phyloP scores from a whole-genome alignment of 441 rosid genomes.

The Oxalis stricta region DNA sequence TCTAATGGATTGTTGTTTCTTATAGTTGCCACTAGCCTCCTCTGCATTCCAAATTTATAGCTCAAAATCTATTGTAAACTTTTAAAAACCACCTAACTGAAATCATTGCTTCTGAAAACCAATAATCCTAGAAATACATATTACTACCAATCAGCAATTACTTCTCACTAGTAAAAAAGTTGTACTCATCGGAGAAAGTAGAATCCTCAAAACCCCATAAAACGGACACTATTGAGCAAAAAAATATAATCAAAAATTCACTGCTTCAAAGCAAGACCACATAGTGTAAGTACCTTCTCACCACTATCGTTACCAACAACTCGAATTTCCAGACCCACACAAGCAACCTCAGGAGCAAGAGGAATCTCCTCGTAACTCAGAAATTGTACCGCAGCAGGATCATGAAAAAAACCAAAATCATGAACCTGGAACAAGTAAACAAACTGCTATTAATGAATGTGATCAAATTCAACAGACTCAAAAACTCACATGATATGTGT shows the following conservation, averaged over 20 bases:
- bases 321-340: conserved; percentile 95
- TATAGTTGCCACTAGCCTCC: no score
- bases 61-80: no score
- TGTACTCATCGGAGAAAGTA: no score
- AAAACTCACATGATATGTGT: not conserved
- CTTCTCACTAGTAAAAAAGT: no score
- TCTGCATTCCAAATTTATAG: no score
- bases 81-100: no score
- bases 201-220: no score
- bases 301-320: conserved; percentile 99
- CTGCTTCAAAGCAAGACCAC: not conserved
- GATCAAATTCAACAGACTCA: not conserved
- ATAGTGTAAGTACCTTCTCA: conserved; percentile 59
- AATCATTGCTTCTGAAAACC: no score
- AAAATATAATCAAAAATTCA: not conserved
- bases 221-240: no score
- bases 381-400: conserved; percentile 71
- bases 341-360: conserved; percentile 91
- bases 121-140: no score
- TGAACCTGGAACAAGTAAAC: conserved; percentile 54
- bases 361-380: conserved; percentile 89
- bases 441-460: conserved; percentile 1
- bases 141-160: no score
- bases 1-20: no score
- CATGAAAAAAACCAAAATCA: conserved; percentile 97